A percentile compares a stretch with the other conserved stretches of the same genome.
Conservation (phyloP, 352 stramenopile species). For the Pythium scleroteichum region DNA sequence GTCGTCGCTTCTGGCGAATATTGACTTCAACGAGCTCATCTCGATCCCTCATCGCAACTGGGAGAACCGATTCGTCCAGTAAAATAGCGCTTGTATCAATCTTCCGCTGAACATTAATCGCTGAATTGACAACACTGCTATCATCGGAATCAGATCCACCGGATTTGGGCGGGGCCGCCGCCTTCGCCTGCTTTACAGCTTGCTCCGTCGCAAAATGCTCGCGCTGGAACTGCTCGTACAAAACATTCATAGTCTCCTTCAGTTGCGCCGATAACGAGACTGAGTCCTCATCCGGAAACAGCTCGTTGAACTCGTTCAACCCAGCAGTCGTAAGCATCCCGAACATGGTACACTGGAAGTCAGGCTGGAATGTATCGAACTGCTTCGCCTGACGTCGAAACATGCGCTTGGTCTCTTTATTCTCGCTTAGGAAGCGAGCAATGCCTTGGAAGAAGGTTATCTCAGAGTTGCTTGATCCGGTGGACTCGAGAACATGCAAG, state of each 20-base stretch:
- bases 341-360: constrained; percentile 74
- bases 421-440: constrained; percentile 66
- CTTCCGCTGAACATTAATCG: constrained; percentile 73
- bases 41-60: constrained; percentile 44
- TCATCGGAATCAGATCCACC: background rate
- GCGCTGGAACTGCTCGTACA: constrained; percentile 76
- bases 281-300: constrained; percentile 59
- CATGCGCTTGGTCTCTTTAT: constrained; percentile 86
- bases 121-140: background rate
- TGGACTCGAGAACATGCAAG: constrained; percentile 33
- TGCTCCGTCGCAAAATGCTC: constrained; percentile 50
- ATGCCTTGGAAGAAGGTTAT: constrained; percentile 55
- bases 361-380: constrained; percentile 57
- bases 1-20: constrained; percentile 46
- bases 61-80: constrained; percentile 62
- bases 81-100: constrained; percentile 68
- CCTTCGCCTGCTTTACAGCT: background rate
- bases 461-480: background rate
- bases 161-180: background rate
- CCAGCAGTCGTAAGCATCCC: constrained; percentile 58
- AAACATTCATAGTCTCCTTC: constrained; percentile 61
- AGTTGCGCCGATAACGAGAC: constrained; percentile 56
- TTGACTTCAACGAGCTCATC: constrained; percentile 39
- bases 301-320: constrained; percentile 77
- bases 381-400: constrained; percentile 69